Evolutionary conservation across 441 rosid genomes (phyloP).

Genomic region (Euphorbia schlechtendalii): DNA sequence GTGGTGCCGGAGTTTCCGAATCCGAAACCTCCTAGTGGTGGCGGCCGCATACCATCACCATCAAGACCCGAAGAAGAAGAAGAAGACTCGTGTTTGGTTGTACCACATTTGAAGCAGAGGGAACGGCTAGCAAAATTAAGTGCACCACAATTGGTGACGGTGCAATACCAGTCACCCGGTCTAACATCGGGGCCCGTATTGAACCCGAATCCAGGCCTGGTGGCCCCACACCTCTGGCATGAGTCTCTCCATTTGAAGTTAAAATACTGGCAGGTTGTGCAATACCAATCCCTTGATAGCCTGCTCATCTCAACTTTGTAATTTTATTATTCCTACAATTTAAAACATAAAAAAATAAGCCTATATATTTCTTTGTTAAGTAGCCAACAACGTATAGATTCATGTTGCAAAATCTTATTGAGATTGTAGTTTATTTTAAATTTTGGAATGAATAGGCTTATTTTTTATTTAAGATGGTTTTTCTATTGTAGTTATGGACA

Average conservation of each 20-base stretch:
- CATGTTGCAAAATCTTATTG: no score
- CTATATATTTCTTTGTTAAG: no score
- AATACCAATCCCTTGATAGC: slow-evolving; percentile 86
- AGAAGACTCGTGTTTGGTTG: slow-evolving; percentile 54
- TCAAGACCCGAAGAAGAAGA: slow-evolving; percentile 29
- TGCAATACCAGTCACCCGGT: slow-evolving; percentile 94
- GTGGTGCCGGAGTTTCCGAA: slow-evolving; percentile 33
- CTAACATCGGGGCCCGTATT: slow-evolving; percentile 76
- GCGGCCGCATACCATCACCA: slow-evolving; percentile 47
- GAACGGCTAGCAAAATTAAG: slow-evolving; percentile 90
- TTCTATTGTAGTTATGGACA: no score
- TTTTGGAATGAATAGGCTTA: no score
- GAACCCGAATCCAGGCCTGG: slow-evolving; percentile 42
- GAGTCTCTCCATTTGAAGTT: slow-evolving; percentile 86
- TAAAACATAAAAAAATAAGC: not conserved
- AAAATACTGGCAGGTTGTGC: slow-evolving; percentile 73
- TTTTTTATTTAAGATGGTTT: no score
- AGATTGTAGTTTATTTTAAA: no score
- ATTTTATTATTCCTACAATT: not conserved
- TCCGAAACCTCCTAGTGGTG: slow-evolving; percentile 44
- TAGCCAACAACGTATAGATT: no score
- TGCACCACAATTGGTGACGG: slow-evolving; percentile 59
- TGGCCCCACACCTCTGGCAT: slow-evolving; percentile 77
- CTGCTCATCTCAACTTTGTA: slow-evolving; percentile 52
- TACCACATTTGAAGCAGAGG: slow-evolving; percentile 79